Evolutionary conservation across 305 asterid genomes (phyloP).

Genomic region (Plantago coronopus): DNA sequence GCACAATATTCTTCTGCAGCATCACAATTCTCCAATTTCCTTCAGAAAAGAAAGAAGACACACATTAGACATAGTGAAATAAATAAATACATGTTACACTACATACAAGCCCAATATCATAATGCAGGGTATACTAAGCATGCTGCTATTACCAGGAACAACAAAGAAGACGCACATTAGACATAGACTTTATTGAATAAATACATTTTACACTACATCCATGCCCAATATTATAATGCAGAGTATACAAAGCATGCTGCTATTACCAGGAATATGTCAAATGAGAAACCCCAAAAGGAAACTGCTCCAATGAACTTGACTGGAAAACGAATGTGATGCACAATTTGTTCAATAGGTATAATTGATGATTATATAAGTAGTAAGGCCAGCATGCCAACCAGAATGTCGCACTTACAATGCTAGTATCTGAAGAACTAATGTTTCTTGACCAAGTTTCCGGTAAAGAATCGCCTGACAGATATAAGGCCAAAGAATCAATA

Average conservation of each 20-base stretch:
- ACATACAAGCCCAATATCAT: too few relatives aligned
- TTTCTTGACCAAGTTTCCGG: constrained; percentile 94
- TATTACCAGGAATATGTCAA: neutral
- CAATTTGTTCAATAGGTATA: too few relatives aligned
- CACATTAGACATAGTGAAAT: neutral
- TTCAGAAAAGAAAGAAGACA: constrained; percentile 25
- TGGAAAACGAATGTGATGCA: neutral
- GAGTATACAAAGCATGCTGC: too few relatives aligned
- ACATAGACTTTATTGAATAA: too few relatives aligned
- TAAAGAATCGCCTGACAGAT: constrained; percentile 86
- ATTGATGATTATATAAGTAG: neutral
- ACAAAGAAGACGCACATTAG: too few relatives aligned
- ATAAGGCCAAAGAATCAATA: constrained; percentile 19
- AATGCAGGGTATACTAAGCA: too few relatives aligned
- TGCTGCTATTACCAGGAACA: too few relatives aligned
- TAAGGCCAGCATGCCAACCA: neutral
- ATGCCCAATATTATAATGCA: too few relatives aligned
- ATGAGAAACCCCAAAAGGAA: neutral
- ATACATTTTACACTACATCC: too few relatives aligned
- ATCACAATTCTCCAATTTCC: constrained; percentile 92
- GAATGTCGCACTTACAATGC: constrained; percentile 66
- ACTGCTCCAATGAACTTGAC: neutral
- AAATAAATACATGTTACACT: too few relatives aligned
- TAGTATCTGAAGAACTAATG: constrained; percentile 74
- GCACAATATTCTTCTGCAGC: constrained; percentile 95